phyloP scores from a whole-genome alignment of 140 eudicot genomes.

The Senecio squalidus region DNA sequence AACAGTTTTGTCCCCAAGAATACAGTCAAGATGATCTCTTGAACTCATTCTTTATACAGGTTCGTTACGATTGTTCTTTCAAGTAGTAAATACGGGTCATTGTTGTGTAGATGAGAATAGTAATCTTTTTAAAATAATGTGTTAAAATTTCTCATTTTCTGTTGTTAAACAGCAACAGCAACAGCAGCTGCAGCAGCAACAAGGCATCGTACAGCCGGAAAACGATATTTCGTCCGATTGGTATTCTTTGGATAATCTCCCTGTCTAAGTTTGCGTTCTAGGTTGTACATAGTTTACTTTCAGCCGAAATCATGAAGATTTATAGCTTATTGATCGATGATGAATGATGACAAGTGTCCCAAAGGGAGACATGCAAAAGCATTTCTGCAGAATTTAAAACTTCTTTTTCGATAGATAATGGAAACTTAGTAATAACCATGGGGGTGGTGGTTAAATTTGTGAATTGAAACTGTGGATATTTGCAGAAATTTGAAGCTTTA shows the following conservation, averaged over 20 bases:
- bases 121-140: too few species aligned
- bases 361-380: too few species aligned
- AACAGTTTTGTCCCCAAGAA: too few species aligned
- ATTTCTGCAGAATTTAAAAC: too few species aligned
- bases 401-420: background rate
- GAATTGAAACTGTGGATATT: background rate
- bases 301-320: too few species aligned
- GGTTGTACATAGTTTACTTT: constrained; percentile 6
- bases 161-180: too few species aligned
- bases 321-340: background rate
- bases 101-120: too few species aligned
- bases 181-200: constrained; percentile 60
- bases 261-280: constrained; percentile 31
- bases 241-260: constrained; percentile 63
- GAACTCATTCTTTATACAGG: constrained; percentile 69
- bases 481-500: background rate
- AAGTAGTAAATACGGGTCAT: too few species aligned
- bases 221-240: too few species aligned
- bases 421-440: background rate
- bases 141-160: too few species aligned
- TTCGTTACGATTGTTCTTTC: constrained; percentile 12
- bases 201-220: constrained; percentile 42
- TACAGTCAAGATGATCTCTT: constrained; percentile 63
- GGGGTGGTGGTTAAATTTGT: background rate
- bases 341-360: background rate